Conservation (phyloP, 306 rosid species). For the Castanea crenata region DNA sequence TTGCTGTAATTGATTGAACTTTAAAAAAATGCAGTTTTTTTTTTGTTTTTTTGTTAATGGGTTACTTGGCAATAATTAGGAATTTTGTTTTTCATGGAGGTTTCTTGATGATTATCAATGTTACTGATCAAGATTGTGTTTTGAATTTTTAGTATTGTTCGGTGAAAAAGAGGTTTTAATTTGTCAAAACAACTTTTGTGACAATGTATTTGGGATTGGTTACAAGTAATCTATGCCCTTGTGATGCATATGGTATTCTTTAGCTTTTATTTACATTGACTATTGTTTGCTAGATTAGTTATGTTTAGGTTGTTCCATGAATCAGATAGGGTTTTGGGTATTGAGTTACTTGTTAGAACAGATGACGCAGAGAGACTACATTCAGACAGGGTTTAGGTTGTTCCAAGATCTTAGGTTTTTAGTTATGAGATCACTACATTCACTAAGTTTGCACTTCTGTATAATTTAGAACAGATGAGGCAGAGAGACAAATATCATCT, state of each 20-base stretch:
- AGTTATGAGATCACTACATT: neutral
- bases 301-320: neutral
- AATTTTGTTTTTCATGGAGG: neutral
- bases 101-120: neutral
- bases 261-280: neutral
- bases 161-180: neutral
- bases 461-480: neutral
- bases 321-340: neutral
- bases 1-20: neutral
- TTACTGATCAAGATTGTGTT: neutral
- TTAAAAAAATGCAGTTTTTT: neutral
- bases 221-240: neutral
- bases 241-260: neutral
- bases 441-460: neutral
- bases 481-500: neutral
- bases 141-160: neutral
- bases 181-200: constrained; percentile 5
- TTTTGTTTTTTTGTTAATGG: neutral
- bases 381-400: neutral
- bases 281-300: neutral
- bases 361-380: too few species aligned
- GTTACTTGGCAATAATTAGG: neutral
- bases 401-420: neutral
- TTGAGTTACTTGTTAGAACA: too few species aligned
- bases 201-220: constrained; percentile 6